phyloP scores from a whole-genome alignment of 208 protist genomes.

The Acanthamoeba culbertsoni region DNA sequence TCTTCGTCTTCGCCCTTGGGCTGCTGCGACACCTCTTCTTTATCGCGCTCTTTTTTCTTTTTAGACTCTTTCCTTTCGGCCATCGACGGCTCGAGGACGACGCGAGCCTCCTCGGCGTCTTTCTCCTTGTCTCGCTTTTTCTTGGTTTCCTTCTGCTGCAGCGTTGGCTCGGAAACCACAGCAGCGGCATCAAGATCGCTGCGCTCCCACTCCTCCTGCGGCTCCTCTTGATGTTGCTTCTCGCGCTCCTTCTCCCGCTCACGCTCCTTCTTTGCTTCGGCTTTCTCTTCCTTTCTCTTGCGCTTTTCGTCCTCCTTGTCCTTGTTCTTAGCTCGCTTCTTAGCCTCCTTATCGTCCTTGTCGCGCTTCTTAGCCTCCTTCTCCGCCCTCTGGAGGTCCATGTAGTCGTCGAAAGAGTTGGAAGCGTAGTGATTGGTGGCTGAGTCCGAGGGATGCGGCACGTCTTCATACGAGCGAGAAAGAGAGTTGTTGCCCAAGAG shows the following conservation, averaged over 20 bases:
- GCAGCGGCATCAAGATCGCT: not conserved
- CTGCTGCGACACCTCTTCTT: not conserved
- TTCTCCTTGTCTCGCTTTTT: not conserved
- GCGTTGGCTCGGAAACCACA: not conserved
- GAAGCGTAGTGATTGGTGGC: no score
- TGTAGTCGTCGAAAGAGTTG: no score
- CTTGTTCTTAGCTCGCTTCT: not conserved
- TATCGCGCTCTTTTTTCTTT: constrained; percentile 52
- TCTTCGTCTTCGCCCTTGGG: not conserved
- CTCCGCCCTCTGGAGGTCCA: no score
- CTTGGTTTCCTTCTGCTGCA: not conserved
- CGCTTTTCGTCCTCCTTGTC: not conserved
- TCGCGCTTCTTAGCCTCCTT: not conserved
- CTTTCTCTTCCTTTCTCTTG: not conserved
- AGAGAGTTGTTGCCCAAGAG: no score
- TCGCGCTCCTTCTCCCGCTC: not conserved
- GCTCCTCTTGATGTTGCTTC: not conserved
- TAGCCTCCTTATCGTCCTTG: no score
- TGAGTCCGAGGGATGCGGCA: no score
- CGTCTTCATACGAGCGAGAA: no score
- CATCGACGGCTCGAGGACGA: not conserved
- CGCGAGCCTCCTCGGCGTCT: not conserved
- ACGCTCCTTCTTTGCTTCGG: not conserved
- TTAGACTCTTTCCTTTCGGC: constrained; percentile 47
- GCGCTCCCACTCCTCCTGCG: not conserved